phyloP scores from a whole-genome alignment of 495 filamentous ascomycete genomes.

The Hyaloscypha bicolor region DNA sequence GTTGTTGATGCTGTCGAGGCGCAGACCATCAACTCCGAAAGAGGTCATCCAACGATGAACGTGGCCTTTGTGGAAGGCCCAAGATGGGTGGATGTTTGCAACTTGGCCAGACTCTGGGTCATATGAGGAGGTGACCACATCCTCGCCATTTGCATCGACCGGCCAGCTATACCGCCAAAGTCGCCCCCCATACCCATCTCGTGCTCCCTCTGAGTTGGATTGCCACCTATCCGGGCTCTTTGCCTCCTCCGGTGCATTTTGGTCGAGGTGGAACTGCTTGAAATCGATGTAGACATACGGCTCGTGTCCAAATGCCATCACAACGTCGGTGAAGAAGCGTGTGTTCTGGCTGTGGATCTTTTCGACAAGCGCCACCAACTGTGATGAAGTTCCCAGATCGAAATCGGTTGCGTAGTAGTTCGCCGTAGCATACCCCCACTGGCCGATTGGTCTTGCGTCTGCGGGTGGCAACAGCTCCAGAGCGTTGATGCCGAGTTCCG shows the following conservation, averaged over 20 bases:
- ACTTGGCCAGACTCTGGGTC: conserved; percentile 29
- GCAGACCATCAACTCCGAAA: conserved; percentile 37
- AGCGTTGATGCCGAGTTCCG: conserved; percentile 37
- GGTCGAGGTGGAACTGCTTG: conserved; percentile 30
- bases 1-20: conserved; percentile 40
- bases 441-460: conserved; percentile 33
- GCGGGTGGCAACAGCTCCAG: conserved; percentile 37
- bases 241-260: conserved; percentile 20
- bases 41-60: conserved; percentile 38
- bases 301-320: conserved; percentile 38
- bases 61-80: conserved; percentile 35
- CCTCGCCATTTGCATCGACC: neutral
- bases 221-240: conserved; percentile 36
- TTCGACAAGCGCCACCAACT: conserved; percentile 30
- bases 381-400: conserved; percentile 33
- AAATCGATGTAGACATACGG: conserved; percentile 36
- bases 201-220: conserved; percentile 20
- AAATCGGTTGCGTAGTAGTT: conserved; percentile 37
- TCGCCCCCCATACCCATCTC: conserved; percentile 35
- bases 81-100: conserved; percentile 30
- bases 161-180: conserved; percentile 31
- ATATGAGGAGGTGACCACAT: conserved; percentile 27
- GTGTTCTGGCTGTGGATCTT: conserved; percentile 29
- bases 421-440: conserved; percentile 38
- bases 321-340: conserved; percentile 38